phyloP scores from a whole-genome alignment of 768 basidiomycete genomes.

The Phylloporus sp. region DNA sequence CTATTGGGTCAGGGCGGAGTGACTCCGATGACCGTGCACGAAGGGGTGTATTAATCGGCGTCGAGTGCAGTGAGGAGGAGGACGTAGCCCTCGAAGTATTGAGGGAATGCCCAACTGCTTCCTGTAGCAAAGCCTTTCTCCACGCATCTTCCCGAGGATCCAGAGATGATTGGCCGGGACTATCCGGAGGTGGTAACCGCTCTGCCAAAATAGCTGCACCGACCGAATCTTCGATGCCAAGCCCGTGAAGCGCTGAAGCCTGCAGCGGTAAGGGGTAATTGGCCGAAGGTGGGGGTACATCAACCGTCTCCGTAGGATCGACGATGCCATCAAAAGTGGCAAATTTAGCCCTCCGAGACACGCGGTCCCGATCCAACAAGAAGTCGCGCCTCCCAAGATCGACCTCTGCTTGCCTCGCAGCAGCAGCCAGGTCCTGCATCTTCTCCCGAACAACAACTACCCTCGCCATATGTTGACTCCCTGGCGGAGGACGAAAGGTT shows the following conservation, averaged over 20 bases:
- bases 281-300: slow-evolving; percentile 65
- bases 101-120: slow-evolving; percentile 75
- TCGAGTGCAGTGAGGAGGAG: slow-evolving; percentile 32
- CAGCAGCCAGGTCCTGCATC: slow-evolving; percentile 62
- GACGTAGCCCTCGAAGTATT: slow-evolving; percentile 49
- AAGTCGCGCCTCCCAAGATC: slow-evolving; percentile 57
- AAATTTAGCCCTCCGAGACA: slow-evolving; percentile 36
- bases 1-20: slow-evolving; percentile 12
- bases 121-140: slow-evolving; percentile 69
- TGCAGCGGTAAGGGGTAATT: slow-evolving; percentile 71
- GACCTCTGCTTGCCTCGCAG: slow-evolving; percentile 71
- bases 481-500: slow-evolving; percentile 29
- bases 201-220: slow-evolving; percentile 75
- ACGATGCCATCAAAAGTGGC: slow-evolving; percentile 53
- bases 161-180: slow-evolving; percentile 53
- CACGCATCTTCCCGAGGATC: slow-evolving; percentile 60
- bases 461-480: slow-evolving; percentile 43
- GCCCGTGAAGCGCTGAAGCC: slow-evolving; percentile 64
- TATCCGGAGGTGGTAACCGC: slow-evolving; percentile 58
- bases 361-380: slow-evolving; percentile 40
- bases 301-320: slow-evolving; percentile 82
- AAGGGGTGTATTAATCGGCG: slow-evolving; percentile 31
- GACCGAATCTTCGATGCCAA: slow-evolving; percentile 70
- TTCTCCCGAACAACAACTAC: slow-evolving; percentile 84
- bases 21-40: slow-evolving; percentile 22